Percentiles rank a stretch among this genome's conserved stretches.
Conservation (phyloP, 441 rosid genomes). For the Croton setiger region DNA sequence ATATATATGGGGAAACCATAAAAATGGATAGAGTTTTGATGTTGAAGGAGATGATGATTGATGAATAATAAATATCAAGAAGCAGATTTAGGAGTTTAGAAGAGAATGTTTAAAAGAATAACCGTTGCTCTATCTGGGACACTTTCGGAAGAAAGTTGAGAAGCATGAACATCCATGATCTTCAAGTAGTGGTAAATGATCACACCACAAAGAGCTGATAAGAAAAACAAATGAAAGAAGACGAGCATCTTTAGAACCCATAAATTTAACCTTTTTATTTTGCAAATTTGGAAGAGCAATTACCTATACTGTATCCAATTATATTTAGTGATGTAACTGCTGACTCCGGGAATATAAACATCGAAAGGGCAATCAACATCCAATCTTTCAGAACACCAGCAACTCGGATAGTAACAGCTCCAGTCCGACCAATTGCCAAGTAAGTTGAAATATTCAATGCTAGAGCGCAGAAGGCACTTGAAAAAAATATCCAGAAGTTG, state of each 20-base stretch:
- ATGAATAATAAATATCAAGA: too few relatives aligned
- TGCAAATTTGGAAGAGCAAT: not conserved
- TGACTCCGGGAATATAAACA: constrained; percentile 90
- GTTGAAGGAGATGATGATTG: too few relatives aligned
- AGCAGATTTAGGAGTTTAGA: too few relatives aligned
- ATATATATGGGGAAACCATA: too few relatives aligned
- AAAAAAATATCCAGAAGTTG: constrained; percentile 97
- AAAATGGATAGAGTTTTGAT: too few relatives aligned
- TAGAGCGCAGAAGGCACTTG: constrained; percentile 83
- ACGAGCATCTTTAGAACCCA: not conserved
- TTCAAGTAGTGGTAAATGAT: constrained; percentile 94
- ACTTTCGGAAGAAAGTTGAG: constrained; percentile 79
- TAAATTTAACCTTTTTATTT: not conserved
- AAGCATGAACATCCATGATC: constrained; percentile 75
- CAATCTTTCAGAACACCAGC: constrained; percentile 99
- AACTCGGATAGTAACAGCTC: constrained; percentile 94
- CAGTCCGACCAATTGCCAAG: constrained; percentile 90
- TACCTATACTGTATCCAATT: constrained; percentile 90
- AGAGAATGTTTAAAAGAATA: not conserved
- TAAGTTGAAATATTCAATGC: constrained; percentile 71
- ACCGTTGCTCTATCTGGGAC: constrained; percentile 47
- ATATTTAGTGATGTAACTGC: constrained; percentile 86
- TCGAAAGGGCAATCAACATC: constrained; percentile 99
- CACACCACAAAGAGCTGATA: constrained; percentile 88
- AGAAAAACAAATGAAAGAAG: not conserved